phyloP scores from a whole-genome alignment of 2,329 filamentous ascomycete species.

The Septoria petroselini region DNA sequence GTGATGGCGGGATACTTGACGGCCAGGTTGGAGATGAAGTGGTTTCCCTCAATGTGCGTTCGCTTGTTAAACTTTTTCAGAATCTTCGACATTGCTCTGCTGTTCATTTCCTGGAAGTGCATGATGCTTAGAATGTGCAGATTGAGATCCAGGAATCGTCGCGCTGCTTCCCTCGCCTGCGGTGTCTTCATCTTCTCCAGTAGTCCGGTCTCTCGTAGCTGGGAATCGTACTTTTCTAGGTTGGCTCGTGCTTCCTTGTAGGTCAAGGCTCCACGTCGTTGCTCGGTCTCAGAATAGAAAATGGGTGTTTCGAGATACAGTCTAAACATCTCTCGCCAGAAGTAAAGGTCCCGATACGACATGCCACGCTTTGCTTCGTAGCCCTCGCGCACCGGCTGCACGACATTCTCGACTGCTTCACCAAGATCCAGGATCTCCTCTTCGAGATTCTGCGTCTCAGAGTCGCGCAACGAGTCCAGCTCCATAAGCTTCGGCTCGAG shows the following conservation, averaged over 20 bases:
- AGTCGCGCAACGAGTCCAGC: slow-evolving; percentile 64
- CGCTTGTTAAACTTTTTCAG: slow-evolving; percentile 91
- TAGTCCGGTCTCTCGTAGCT: slow-evolving; percentile 60
- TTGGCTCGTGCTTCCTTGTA: slow-evolving; percentile 64
- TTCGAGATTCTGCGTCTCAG: slow-evolving; percentile 63
- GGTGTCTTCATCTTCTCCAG: slow-evolving; percentile 62
- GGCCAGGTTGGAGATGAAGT: slow-evolving; percentile 30
- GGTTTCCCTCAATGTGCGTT: slow-evolving; percentile 62
- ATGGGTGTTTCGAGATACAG: slow-evolving; percentile 75
- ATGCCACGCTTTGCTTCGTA: slow-evolving; percentile 35
- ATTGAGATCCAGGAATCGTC: slow-evolving; percentile 70
- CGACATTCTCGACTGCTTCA: slow-evolving; percentile 60
- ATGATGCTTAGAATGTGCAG: slow-evolving; percentile 72
- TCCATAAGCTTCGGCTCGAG: slow-evolving; percentile 68
- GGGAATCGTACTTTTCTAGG: slow-evolving; percentile 68
- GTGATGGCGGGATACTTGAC: slow-evolving; percentile 33
- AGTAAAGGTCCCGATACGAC: slow-evolving; percentile 58
- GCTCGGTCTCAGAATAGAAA: slow-evolving; percentile 77
- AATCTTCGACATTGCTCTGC: slow-evolving; percentile 74
- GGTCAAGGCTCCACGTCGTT: slow-evolving; percentile 64
- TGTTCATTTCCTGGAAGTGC: slow-evolving; percentile 81
- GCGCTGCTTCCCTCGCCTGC: slow-evolving; percentile 62
- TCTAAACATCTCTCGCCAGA: slow-evolving; percentile 79
- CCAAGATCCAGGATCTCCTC: slow-evolving; percentile 63
- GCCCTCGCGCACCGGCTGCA: slow-evolving; percentile 59